Conservation (phyloP, 805 yeast genomes). For the Limtongia smithiae region DNA sequence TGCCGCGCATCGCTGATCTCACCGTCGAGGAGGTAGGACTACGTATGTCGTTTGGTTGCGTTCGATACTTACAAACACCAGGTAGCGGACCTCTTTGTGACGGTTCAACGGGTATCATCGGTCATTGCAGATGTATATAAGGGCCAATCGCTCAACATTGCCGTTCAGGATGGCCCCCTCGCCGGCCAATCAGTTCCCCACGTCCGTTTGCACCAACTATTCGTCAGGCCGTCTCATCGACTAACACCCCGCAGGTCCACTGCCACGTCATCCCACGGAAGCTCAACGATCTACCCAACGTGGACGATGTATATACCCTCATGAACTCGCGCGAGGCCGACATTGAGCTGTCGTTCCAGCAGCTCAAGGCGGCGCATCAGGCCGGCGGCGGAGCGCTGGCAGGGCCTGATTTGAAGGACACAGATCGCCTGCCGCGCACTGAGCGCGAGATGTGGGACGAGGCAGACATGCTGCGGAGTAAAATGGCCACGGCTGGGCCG, state of each 20-base stretch:
- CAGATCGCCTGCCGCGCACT: conserved; percentile 50
- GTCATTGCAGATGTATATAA: conserved; percentile 64
- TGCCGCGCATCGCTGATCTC: conserved; percentile 64
- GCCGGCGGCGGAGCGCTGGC: conserved; percentile 15
- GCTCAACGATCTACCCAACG: conserved; percentile 53
- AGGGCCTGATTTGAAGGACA: conserved; percentile 47
- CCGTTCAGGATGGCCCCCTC: conserved; percentile 94
- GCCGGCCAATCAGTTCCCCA: conserved; percentile 98
- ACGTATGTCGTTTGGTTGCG: background rate
- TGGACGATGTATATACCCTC: conserved; percentile 69
- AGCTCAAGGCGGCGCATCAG: conserved; percentile 30
- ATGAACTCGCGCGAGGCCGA: conserved; percentile 58
- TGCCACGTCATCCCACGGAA: conserved; percentile 88
- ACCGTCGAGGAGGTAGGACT: conserved; percentile 55
- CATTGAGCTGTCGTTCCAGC: conserved; percentile 28
- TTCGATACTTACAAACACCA: background rate
- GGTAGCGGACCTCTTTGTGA: conserved; percentile 63
- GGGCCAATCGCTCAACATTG: conserved; percentile 82
- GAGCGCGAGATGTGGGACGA: conserved; percentile 68
- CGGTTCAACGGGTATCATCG: conserved; percentile 66
- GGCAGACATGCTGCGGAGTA: conserved; percentile 41
- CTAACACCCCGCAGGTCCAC: conserved; percentile 44
- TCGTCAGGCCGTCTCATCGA: too few relatives aligned
- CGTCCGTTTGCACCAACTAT: too few relatives aligned
- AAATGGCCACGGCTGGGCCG: conserved; percentile 5